A percentile compares a stretch with the other conserved stretches of the same genome.
Conservation (phyloP, 805 yeast genomes). For the Candida pseudofarinosa region DNA sequence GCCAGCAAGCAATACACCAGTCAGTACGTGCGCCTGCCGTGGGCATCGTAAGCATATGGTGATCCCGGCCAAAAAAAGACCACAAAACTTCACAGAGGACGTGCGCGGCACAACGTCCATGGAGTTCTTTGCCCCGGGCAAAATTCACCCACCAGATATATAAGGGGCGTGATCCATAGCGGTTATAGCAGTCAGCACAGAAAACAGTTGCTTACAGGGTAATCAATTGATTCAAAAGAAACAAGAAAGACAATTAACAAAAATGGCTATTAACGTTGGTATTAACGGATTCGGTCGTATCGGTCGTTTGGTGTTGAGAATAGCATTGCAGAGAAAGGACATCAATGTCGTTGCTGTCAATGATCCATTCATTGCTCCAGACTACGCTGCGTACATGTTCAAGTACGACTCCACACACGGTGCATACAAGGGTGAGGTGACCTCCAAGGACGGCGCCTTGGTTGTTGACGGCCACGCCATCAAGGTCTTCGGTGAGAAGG, state of each 20-base stretch:
- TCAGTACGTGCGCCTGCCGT: too few species aligned
- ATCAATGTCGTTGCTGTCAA: constrained; percentile 84
- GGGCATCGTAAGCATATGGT: not conserved
- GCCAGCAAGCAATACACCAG: too few species aligned
- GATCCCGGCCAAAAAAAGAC: not conserved
- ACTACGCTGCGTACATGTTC: constrained; percentile 93
- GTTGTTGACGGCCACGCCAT: constrained; percentile 68
- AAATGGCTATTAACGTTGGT: constrained; percentile 70
- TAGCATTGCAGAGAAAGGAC: constrained; percentile 69
- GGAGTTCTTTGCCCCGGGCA: constrained; percentile 5
- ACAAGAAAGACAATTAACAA: constrained; percentile 5
- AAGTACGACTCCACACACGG: constrained; percentile 95
- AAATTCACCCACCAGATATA: not conserved
- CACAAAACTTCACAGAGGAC: not conserved
- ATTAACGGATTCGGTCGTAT: constrained; percentile 95
- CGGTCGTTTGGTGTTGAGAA: constrained; percentile 85
- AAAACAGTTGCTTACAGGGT: not conserved
- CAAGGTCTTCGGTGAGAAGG: constrained; percentile 71
- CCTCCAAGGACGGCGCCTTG: constrained; percentile 52
- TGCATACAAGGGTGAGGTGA: constrained; percentile 70
- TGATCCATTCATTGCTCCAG: constrained; percentile 87
- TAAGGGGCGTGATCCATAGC: not conserved
- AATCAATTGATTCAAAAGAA: not conserved
- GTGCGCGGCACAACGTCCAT: not conserved
- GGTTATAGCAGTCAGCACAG: not conserved